Percentiles rank a stretch among this genome's conserved stretches.
These are phyloP conservation scores for Blastobotrys niveus DNA, from an alignment of 1,139 yeast genomes.

Conservation along the genomic window DNA sequence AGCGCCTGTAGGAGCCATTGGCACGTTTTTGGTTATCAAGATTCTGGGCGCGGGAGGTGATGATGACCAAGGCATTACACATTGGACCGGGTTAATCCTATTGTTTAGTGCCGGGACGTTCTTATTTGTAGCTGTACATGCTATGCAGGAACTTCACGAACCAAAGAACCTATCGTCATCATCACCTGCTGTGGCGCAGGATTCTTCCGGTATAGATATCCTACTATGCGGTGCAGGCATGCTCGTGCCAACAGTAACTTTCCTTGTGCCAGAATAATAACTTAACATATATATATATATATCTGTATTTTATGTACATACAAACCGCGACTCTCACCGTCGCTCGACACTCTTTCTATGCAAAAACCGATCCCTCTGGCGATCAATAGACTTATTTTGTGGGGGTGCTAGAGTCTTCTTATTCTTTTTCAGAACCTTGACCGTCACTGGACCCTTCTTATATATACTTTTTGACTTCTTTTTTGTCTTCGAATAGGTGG, in stretches of 20 bases:
- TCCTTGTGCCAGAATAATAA: conserved; percentile 30
- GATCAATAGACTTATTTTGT: conserved; percentile 39
- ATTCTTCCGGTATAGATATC: conserved; percentile 18
- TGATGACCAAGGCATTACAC: conserved; percentile 29
- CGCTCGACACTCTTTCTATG: conserved; percentile 33
- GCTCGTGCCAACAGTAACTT: conserved; percentile 32
- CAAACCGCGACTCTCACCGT: too few species aligned
- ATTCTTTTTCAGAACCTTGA: conserved; percentile 38
- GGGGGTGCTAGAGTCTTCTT: conserved; percentile 41
- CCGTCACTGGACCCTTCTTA: conserved; percentile 51
- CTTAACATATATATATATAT: neutral
- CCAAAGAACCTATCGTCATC: conserved; percentile 17
- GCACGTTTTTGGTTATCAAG: conserved; percentile 41
- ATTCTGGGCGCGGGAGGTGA: conserved; percentile 33
- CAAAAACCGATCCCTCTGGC: conserved; percentile 48
- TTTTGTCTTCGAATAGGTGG: too few species aligned
- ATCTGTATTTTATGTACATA: neutral
- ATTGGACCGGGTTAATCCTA: conserved; percentile 48
- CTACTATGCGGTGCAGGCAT: conserved; percentile 30
- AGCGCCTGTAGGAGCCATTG: conserved; percentile 50
- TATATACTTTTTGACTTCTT: conserved; percentile 30
- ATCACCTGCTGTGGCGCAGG: conserved; percentile 21
- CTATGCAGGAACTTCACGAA: conserved; percentile 41
- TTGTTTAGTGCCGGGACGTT: conserved; percentile 71
- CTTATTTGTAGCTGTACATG: conserved; percentile 62